Base-by-base conservation (phyloP, 257 asterid species). In the Gardenia jasminoides region DNA sequence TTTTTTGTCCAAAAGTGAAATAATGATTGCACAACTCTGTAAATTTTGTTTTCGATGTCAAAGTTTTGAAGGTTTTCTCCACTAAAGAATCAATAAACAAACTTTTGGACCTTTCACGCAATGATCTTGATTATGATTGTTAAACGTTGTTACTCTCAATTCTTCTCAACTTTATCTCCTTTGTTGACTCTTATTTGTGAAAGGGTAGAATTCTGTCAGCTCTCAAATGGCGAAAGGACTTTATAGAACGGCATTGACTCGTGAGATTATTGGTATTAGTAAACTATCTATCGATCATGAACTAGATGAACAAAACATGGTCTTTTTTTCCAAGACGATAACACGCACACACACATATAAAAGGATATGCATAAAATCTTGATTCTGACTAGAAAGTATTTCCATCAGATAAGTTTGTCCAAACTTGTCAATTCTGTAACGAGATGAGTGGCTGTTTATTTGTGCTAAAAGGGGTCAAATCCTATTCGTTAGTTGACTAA, bases 131-230 rank as follows among this genome's bases (percentile, higher is more conserved):
- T 78, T 19, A 26, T 56, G 75, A 77, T 48, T 52, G 75, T 33
- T 66, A 72, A 70, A 52, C 28, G 44, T 54, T 52, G 31, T 73
- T 22, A 20, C 16, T 20, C 16, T 43, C 48, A 44, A 31, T 56
- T 33, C 30, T 73, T 74, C 36, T 56, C 69, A 19, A 56, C n/a
- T 22, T 67, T 10, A 44, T 30, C 79, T 48, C 74, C 15, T 41
- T 71, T 71, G 82, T 71, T 71, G 82, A 79, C 82, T 30, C 28
- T 59, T 43, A 12, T 70, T 66, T 70, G 68, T 10, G 67, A 56
- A 68, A 78, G 20, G 58, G 71, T 47, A 62, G 59, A 70, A 78
- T 70, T 70, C 72, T 78, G 77, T 39, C 58, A 39, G 43, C 39
- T 54, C 46, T 6, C n/a, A 70, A 58, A 50, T 71, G 17, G 76